These are phyloP conservation scores for Blastobotrys parvus DNA, from an alignment of 805 yeast species.

Conservation along the genomic window DNA sequence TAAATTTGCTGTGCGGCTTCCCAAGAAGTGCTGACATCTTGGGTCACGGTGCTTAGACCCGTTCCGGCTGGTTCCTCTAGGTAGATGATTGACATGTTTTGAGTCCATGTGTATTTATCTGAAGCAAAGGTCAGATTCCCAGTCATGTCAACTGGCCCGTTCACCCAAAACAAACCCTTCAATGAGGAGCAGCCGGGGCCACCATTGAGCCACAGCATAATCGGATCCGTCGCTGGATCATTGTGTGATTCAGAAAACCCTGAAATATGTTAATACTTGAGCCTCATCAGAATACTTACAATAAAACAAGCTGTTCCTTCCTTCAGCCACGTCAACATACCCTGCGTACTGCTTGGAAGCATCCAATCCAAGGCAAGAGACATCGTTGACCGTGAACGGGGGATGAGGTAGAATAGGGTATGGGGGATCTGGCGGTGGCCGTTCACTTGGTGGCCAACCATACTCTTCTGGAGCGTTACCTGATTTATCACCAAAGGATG, in stretches of 20 bases:
- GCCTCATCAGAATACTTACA: slow-evolving; percentile 1
- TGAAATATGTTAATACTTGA: slow-evolving; percentile 66
- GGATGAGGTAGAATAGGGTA: no score
- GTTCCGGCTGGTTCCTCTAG: slow-evolving; percentile 92
- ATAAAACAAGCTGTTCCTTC: slow-evolving; percentile 36
- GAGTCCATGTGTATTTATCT: slow-evolving; percentile 88
- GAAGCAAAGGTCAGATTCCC: slow-evolving; percentile 55
- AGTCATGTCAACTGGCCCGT: slow-evolving; percentile 77
- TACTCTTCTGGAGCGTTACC: no score
- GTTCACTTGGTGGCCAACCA: no score
- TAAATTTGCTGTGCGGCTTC: slow-evolving; percentile 86
- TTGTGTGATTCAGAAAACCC: slow-evolving; percentile 91
- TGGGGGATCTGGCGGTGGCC: no score
- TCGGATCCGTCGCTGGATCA: slow-evolving; percentile 79
- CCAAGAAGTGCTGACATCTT: slow-evolving; percentile 57
- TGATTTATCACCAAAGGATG: no score
- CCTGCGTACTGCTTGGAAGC: slow-evolving; percentile 66
- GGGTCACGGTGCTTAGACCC: slow-evolving; percentile 74
- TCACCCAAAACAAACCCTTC: slow-evolving; percentile 82
- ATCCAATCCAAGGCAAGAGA: no score
- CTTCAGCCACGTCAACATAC: slow-evolving; percentile 53
- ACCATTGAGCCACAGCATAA: slow-evolving; percentile 88
- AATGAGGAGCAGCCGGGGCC: slow-evolving; percentile 95
- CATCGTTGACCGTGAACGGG: no score
- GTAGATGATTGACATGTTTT: slow-evolving; percentile 81